phyloP scores from a whole-genome alignment of 2,329 filamentous ascomycete species.

The Stromatinia cepivora region DNA sequence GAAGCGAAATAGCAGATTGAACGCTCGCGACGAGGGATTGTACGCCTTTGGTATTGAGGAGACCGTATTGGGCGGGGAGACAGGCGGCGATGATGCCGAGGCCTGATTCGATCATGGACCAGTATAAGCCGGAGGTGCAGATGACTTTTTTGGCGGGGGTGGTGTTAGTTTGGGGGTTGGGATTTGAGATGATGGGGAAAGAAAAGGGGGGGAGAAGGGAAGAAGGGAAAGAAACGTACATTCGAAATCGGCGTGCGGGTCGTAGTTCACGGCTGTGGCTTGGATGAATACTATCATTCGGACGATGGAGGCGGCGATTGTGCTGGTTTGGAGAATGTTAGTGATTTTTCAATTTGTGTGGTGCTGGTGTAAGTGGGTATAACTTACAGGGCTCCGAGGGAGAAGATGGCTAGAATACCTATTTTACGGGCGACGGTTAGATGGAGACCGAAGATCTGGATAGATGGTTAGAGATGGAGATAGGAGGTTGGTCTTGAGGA shows the following conservation, averaged over 20 bases:
- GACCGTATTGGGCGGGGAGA: constrained; percentile 19
- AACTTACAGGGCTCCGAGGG: constrained; percentile 19
- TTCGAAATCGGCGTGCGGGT: constrained; percentile 19
- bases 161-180: constrained; percentile 2
- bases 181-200: neutral
- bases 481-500: neutral
- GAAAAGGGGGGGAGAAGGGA: neutral
- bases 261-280: constrained; percentile 16
- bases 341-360: no score
- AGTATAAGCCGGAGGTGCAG: constrained; percentile 17
- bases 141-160: neutral
- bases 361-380: neutral
- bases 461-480: neutral
- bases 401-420: constrained; percentile 19
- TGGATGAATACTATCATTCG: constrained; percentile 21
- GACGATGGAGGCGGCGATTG: constrained; percentile 17
- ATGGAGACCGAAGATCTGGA: constrained; percentile 9
- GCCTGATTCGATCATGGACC: constrained; percentile 16
- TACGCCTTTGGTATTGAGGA: neutral
- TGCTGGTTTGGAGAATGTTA: no score
- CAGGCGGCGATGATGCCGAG: constrained; percentile 21
- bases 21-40: constrained; percentile 16
- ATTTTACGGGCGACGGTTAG: constrained; percentile 12
- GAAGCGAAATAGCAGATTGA: constrained; percentile 2
- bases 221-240: neutral